These are phyloP conservation scores for Daldinia concentrica DNA, from an alignment of 495 filamentous ascomycete species.

Conservation along the genomic window DNA sequence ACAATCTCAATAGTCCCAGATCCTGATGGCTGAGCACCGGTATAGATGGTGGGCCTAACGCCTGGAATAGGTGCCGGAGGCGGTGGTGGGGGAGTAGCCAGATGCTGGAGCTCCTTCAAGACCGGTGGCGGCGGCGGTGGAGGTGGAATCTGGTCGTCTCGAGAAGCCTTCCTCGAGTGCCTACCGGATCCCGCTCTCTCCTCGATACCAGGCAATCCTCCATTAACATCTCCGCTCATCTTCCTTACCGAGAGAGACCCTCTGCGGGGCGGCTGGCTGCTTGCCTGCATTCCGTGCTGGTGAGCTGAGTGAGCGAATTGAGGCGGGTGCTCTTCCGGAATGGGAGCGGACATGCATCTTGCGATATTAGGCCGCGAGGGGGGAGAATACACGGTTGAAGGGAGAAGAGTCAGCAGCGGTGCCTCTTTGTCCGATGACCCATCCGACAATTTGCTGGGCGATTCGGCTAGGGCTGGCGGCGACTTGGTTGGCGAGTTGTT, in stretches of 20 bases:
- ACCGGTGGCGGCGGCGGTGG: slow-evolving; percentile 67
- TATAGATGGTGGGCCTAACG: slow-evolving; percentile 49
- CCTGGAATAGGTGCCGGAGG: slow-evolving; percentile 68
- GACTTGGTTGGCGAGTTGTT: slow-evolving; percentile 43
- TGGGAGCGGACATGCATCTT: slow-evolving; percentile 78
- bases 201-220: slow-evolving; percentile 63
- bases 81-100: slow-evolving; percentile 72
- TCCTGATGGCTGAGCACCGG: slow-evolving; percentile 54
- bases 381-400: slow-evolving; percentile 71
- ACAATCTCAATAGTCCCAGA: slow-evolving; percentile 77
- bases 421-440: slow-evolving; percentile 38
- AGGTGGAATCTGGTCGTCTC: slow-evolving; percentile 59
- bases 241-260: slow-evolving; percentile 48
- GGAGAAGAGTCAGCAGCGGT: slow-evolving; percentile 56
- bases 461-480: slow-evolving; percentile 36
- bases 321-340: slow-evolving; percentile 63
- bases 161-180: slow-evolving; percentile 46
- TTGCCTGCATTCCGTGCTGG: slow-evolving; percentile 56
- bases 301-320: slow-evolving; percentile 60
- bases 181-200: slow-evolving; percentile 65
- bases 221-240: slow-evolving; percentile 46
- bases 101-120: slow-evolving; percentile 85
- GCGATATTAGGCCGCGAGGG: slow-evolving; percentile 64
- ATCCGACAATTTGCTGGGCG: slow-evolving; percentile 35
- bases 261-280: slow-evolving; percentile 53